Evolutionary conservation across 192 early-diverging fungal species (phyloP).

Genomic region (Umbelopsis ramanniana): DNA sequence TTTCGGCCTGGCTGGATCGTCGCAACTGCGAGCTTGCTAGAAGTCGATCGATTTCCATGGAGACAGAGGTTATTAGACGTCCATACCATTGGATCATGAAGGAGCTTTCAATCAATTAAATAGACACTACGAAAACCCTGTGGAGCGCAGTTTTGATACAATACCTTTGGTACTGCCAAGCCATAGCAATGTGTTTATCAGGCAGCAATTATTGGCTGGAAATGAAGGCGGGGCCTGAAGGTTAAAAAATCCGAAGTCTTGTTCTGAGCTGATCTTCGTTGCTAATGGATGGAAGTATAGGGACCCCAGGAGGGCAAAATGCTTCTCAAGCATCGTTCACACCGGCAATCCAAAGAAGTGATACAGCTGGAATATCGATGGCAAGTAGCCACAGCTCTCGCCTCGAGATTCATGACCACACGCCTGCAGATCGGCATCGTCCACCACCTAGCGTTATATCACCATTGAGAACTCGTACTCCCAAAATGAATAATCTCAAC

Average conservation of each 20-base stretch:
- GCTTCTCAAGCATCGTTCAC: not conserved
- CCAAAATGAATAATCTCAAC: not conserved
- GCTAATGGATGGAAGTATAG: not conserved
- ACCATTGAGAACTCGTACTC: slow-evolving; percentile 7
- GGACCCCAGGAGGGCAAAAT: not conserved
- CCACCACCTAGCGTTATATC: not conserved
- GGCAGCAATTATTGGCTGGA: not conserved
- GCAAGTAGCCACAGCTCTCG: not conserved
- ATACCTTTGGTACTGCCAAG: not conserved
- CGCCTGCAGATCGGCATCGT: not conserved
- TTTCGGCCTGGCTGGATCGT: too few relatives aligned
- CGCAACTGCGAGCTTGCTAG: too few relatives aligned
- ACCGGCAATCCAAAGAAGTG: not conserved
- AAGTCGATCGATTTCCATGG: too few relatives aligned
- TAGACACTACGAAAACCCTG: too few relatives aligned
- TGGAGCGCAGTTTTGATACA: too few relatives aligned
- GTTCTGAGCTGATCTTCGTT: not conserved
- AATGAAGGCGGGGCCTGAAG: not conserved
- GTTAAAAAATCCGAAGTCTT: slow-evolving; percentile 6
- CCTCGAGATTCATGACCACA: not conserved
- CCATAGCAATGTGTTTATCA: not conserved
- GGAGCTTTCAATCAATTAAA: too few relatives aligned
- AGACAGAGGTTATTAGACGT: too few relatives aligned
- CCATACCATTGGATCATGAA: too few relatives aligned
- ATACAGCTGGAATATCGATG: not conserved